Evolutionary conservation across 2,329 filamentous ascomycete genomes (phyloP), one percentile per base, ranked within the genome.

Genomic region (Paramyrothecium roridum): DNA sequence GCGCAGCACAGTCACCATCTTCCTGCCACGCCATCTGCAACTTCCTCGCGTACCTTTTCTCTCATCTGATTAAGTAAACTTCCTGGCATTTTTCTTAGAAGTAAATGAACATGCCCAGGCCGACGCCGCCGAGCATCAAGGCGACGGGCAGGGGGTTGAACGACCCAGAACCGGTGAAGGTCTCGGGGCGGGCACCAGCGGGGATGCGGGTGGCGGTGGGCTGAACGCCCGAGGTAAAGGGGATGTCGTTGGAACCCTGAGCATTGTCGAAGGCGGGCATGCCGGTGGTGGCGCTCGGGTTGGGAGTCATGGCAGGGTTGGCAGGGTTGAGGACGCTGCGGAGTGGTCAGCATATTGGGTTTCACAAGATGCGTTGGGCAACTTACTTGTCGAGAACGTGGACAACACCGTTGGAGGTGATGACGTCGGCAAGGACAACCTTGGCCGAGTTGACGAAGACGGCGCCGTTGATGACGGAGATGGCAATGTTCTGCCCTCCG

Each of bases 381-480:
- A 43, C 77, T 66, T 68, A 81, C 81, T 75, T 74, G 63, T 88
- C 83, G 40, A 85, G 74, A 16, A 85, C 73, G 61, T 85, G 82
- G 3, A 83, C 67, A 2, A 86, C 82, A 23, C 83, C 83, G 58
- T 85, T 85, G 33, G 72, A 72, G 12, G 80, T 67, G 6, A 86
- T 67, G 2, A 82, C 68, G 62, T 85, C 75, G 1, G 76, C 68
- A 2, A 72, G 67, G 2, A 79, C 69, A 33, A 86, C 73, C 57
- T 74, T 72, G 3, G 82, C 82, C 47, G 62, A 54, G 17, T 65
- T 65, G 54, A 65, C 63, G 8, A 19, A 65, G 53, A 76, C 70
- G 3, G 67, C 69, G n/a, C 72, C 73, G 50, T 74, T 67, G 49
- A 72, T 61, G 7, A 78, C 66, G 3, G 68, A 50, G 8, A 50